A percentile compares a stretch with the other conserved stretches of the same genome.
Conservation (phyloP, 2,329 filamentous ascomycete genomes). For the Calonectria henricotiae region DNA sequence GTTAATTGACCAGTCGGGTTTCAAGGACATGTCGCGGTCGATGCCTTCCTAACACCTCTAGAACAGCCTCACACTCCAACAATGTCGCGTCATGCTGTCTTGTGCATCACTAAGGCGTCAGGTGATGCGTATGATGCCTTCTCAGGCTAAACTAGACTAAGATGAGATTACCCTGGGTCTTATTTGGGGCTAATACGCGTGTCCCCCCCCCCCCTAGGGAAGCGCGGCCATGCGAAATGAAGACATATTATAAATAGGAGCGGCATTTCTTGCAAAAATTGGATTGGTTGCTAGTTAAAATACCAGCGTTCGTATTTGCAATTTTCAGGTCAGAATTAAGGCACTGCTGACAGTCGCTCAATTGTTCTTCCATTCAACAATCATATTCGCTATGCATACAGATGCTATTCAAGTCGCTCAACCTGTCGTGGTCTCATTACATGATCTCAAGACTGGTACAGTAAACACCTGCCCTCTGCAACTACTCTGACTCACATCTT, state of each 20-base stretch:
- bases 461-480: constrained; percentile 30
- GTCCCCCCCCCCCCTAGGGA: background rate
- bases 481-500: constrained; percentile 33
- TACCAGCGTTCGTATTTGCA: no score
- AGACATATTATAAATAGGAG: background rate
- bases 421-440: constrained; percentile 74
- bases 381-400: background rate
- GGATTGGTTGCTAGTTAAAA: background rate
- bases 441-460: constrained; percentile 73
- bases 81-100: background rate
- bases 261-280: background rate
- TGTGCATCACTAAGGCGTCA: background rate
- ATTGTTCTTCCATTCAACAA: background rate
- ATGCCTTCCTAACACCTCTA: background rate
- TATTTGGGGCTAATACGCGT: background rate
- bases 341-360: background rate
- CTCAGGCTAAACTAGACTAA: background rate
- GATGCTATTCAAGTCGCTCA: constrained; percentile 58
- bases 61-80: background rate
- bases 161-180: background rate
- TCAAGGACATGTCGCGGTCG: background rate
- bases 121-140: background rate
- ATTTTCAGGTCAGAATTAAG: no score
- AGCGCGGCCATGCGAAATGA: background rate
- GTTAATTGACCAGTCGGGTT: constrained; percentile 4